Conservation (phyloP, 2,329 filamentous ascomycete species). For the Thelonectria rubi region DNA sequence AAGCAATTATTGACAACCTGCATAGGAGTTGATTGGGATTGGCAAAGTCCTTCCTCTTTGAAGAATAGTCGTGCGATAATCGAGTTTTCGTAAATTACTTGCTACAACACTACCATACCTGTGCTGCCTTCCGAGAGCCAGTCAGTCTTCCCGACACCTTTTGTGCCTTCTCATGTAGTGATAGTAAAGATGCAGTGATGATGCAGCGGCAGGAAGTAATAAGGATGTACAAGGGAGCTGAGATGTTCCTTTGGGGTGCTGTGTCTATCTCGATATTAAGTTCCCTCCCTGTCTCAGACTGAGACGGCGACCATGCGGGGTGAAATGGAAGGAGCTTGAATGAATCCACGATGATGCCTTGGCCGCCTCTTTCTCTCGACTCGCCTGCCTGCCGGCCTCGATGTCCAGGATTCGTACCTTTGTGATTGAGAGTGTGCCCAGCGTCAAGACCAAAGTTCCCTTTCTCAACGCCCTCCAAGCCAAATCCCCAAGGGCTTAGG, state of each 20-base stretch:
- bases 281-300: too few relatives aligned
- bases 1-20: not conserved
- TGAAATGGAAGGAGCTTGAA: not conserved
- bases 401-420: not conserved
- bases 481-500: not conserved
- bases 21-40: not conserved
- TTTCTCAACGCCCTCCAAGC: not conserved
- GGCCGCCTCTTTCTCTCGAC: not conserved
- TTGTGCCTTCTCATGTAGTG: not conserved
- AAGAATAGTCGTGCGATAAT: not conserved
- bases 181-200: too few relatives aligned
- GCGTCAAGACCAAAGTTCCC: not conserved
- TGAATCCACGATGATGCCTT: not conserved
- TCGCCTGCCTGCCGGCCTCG: not conserved
- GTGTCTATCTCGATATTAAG: too few relatives aligned
- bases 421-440: not conserved
- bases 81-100: not conserved
- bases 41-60: not conserved
- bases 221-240: too few relatives aligned
- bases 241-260: too few relatives aligned
- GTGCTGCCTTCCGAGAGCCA: not conserved
- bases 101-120: too few relatives aligned
- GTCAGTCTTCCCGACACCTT: not conserved
- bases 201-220: too few relatives aligned
- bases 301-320: conserved; percentile 1